phyloP scores from a whole-genome alignment of 148 eudicot species.

The Amaranthus cruentus region DNA sequence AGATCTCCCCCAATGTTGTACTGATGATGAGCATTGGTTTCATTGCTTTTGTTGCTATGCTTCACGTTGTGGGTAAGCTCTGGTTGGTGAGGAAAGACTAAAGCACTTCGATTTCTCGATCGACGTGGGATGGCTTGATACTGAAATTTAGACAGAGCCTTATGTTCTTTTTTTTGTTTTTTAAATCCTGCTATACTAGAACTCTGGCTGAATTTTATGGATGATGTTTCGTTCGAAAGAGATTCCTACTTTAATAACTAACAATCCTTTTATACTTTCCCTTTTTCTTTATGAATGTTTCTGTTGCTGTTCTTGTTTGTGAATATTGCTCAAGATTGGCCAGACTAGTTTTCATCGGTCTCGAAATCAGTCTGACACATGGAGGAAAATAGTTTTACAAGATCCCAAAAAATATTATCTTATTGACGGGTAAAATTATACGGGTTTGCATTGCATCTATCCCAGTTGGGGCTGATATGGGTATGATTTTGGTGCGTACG shows the following conservation, averaged over 20 bases:
- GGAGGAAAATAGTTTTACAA: no score
- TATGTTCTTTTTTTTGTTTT: slow-evolving; percentile 3
- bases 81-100: slow-evolving; percentile 19
- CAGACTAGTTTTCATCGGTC: no score
- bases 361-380: no score
- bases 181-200: slow-evolving; percentile 5
- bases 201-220: neutral
- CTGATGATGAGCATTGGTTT: slow-evolving; percentile 48
- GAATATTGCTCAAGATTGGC: no score
- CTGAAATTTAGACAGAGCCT: neutral
- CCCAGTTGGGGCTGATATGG: no score
- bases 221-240: neutral
- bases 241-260: neutral
- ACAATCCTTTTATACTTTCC: no score
- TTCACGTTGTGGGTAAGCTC: slow-evolving; percentile 33
- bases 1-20: slow-evolving; percentile 93
- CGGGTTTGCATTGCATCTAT: no score
- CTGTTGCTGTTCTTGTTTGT: no score
- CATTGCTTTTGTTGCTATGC: slow-evolving; percentile 32
- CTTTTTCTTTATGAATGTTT: no score
- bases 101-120: neutral
- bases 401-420: no score
- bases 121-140: neutral
- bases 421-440: no score
- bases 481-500: no score